Conservation (phyloP, 2,329 filamentous ascomycete species). For the Knoxdaviesia proteae region DNA sequence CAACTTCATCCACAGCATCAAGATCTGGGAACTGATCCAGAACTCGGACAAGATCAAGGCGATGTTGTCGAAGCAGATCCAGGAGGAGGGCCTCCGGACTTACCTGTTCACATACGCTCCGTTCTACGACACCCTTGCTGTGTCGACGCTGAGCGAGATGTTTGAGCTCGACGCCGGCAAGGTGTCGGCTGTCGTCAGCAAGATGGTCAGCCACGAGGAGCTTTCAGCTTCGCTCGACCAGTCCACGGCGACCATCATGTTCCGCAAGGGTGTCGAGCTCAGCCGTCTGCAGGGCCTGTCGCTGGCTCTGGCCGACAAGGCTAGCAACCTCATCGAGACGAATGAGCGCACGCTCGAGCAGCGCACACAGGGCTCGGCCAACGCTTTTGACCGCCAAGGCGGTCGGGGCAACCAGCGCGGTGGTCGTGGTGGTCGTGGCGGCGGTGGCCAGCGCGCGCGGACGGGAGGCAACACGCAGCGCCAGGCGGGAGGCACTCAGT, state of each 20-base stretch:
- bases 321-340: constrained; percentile 81
- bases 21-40: constrained; percentile 98
- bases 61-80: constrained; percentile 95
- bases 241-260: constrained; percentile 92
- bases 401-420: constrained; percentile 47
- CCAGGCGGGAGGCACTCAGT: constrained; percentile 55
- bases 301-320: constrained; percentile 87
- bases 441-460: constrained; percentile 35
- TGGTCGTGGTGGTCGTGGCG: constrained; percentile 18
- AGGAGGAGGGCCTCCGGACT: constrained; percentile 92
- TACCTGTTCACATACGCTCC: constrained; percentile 99
- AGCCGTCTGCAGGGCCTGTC: constrained; percentile 89
- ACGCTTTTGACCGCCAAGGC: constrained; percentile 86
- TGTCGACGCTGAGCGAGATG: constrained; percentile 73
- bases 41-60: constrained; percentile 82
- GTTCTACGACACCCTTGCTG: constrained; percentile 90
- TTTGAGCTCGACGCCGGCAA: constrained; percentile 85
- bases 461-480: constrained; percentile 37
- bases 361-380: constrained; percentile 83
- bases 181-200: constrained; percentile 86
- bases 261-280: constrained; percentile 97
- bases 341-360: constrained; percentile 97
- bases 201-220: constrained; percentile 99
- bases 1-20: constrained; percentile 87
- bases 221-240: constrained; percentile 91